phyloP scores from a whole-genome alignment of 371 early-diverging fungal genomes.

The Spraguea lophii region DNA sequence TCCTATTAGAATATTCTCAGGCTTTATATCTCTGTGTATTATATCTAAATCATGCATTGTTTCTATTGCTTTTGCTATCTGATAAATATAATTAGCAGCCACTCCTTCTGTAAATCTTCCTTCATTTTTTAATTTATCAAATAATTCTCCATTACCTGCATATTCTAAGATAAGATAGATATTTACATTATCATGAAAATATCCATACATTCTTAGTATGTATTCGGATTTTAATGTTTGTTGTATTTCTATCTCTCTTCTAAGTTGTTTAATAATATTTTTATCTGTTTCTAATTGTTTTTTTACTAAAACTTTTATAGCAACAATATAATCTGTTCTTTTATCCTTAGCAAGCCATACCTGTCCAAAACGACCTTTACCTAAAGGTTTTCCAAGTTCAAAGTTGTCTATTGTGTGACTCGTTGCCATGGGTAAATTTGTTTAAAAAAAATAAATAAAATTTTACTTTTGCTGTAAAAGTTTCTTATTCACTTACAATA shows the following conservation, averaged over 20 bases:
- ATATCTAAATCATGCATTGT: slow-evolving; percentile 76
- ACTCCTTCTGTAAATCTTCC: slow-evolving; percentile 54
- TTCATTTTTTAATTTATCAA: slow-evolving; percentile 53
- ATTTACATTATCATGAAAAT: slow-evolving; percentile 73
- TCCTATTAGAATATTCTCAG: slow-evolving; percentile 76
- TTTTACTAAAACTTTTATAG: slow-evolving; percentile 75
- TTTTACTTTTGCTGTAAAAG: background rate
- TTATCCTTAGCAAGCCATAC: slow-evolving; percentile 81
- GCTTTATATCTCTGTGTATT: slow-evolving; percentile 82
- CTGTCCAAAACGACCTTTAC: slow-evolving; percentile 85
- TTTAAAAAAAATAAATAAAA: slow-evolving; percentile 1
- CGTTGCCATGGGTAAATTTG: background rate
- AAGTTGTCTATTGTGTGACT: slow-evolving; percentile 59
- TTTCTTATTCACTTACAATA: background rate
- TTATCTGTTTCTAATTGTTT: slow-evolving; percentile 52
- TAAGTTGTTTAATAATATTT: slow-evolving; percentile 62
- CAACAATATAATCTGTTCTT: slow-evolving; percentile 57
- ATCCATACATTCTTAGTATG: slow-evolving; percentile 75
- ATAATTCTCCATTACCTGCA: slow-evolving; percentile 74
- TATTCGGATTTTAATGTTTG: slow-evolving; percentile 68
- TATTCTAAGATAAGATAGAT: slow-evolving; percentile 83
- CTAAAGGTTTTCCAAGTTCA: slow-evolving; percentile 72
- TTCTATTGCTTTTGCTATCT: slow-evolving; percentile 61
- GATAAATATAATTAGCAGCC: slow-evolving; percentile 64
- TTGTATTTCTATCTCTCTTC: slow-evolving; percentile 90